These are phyloP conservation scores for Coemansia sp. DNA, from an alignment of 192 early-diverging fungal genomes.

Conservation along the genomic window DNA sequence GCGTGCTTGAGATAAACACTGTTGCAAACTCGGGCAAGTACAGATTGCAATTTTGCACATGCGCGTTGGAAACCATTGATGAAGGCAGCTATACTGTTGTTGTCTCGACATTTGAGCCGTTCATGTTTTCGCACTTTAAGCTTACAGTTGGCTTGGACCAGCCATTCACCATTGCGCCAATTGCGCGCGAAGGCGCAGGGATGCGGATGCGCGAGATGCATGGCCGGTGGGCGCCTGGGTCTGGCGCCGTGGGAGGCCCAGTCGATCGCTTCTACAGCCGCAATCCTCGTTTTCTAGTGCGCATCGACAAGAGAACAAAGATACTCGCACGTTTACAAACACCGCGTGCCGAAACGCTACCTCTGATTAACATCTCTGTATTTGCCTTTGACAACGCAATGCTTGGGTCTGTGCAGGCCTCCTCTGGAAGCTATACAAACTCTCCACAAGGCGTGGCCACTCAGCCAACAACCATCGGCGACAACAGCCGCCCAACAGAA, in stretches of 20 bases:
- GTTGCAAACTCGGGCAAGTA: conserved; percentile 75
- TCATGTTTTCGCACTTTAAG: conserved; percentile 66
- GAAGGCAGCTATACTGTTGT: conserved; percentile 76
- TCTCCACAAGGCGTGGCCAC: conserved; percentile 50
- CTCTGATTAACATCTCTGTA: conserved; percentile 68
- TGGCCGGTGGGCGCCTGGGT: conserved; percentile 57
- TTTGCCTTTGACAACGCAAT: conserved; percentile 54
- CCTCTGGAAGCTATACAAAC: conserved; percentile 53
- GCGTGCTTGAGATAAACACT: conserved; percentile 61
- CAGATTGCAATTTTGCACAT: conserved; percentile 73
- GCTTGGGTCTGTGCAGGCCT: conserved; percentile 22
- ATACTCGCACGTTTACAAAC: conserved; percentile 72
- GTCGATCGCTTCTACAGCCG: conserved; percentile 56
- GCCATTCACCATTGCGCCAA: conserved; percentile 56
- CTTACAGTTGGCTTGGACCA: conserved; percentile 62
- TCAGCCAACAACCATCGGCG: conserved; percentile 23
- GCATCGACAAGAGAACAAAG: conserved; percentile 57
- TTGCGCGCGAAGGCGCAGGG: conserved; percentile 77
- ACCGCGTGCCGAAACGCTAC: conserved; percentile 62
- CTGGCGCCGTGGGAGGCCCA: conserved; percentile 63
- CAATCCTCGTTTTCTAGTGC: conserved; percentile 72
- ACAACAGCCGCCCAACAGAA: conserved; percentile 20
- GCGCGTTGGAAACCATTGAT: conserved; percentile 62
- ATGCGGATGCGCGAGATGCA: conserved; percentile 58
- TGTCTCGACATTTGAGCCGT: conserved; percentile 76